Conservation (phyloP, 352 stramenopile species). For the Pythium pyrilobum region DNA sequence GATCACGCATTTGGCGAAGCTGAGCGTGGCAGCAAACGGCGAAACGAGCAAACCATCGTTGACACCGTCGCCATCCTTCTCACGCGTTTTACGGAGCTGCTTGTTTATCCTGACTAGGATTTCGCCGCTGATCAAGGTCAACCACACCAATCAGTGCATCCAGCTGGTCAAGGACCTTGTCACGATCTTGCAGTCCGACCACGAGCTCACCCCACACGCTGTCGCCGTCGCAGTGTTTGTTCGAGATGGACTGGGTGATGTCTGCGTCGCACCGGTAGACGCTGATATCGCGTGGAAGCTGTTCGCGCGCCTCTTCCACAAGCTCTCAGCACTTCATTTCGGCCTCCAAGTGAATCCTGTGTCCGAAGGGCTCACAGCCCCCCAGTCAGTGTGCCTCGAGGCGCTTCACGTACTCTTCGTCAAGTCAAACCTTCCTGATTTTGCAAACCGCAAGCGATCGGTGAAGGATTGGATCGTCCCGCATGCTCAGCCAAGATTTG, state of each 20-base stretch:
- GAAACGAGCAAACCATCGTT: not conserved
- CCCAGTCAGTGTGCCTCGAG: slow-evolving; percentile 30
- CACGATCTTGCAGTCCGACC: slow-evolving; percentile 14
- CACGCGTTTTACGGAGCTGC: slow-evolving; percentile 26
- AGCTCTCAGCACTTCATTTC: slow-evolving; percentile 27
- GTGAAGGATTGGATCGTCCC: slow-evolving; percentile 14
- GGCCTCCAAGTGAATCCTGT: slow-evolving; percentile 10
- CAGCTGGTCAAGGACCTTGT: slow-evolving; percentile 46
- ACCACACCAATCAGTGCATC: slow-evolving; percentile 52
- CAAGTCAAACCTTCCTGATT: slow-evolving; percentile 37
- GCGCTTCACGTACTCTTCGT: slow-evolving; percentile 42
- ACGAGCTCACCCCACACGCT: slow-evolving; percentile 6
- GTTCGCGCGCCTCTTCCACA: slow-evolving; percentile 30
- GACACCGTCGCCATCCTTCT: slow-evolving; percentile 1
- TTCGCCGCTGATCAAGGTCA: slow-evolving; percentile 35
- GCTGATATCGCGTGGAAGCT: slow-evolving; percentile 38
- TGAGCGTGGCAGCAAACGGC: not conserved
- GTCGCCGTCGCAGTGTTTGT: slow-evolving; percentile 34
- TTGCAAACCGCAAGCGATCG: not conserved
- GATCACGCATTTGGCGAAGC: slow-evolving; percentile 36
- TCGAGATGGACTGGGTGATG: slow-evolving; percentile 31
- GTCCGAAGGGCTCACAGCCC: slow-evolving; percentile 8
- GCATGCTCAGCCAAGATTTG: slow-evolving; percentile 13
- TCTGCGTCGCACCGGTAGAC: slow-evolving; percentile 38
- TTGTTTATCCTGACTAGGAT: slow-evolving; percentile 41